phyloP scores from a whole-genome alignment of 352 stramenopile genomes.

The Pythium phragmitis region DNA sequence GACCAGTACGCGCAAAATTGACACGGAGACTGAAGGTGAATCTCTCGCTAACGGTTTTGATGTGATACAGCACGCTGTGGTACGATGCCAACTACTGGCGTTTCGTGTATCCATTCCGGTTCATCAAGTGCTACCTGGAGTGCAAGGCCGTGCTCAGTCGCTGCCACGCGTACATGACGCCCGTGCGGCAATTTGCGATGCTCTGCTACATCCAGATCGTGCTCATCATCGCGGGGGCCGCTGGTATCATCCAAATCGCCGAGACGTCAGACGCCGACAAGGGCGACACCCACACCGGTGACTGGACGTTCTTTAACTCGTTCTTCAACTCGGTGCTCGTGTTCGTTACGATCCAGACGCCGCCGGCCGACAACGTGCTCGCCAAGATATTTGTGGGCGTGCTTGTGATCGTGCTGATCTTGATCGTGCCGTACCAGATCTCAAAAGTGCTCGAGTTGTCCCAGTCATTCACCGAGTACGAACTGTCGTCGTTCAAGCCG shows the following conservation, averaged over 20 bases:
- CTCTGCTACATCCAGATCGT: slow-evolving; percentile 83
- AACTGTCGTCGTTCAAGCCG: slow-evolving; percentile 73
- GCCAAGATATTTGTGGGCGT: slow-evolving; percentile 80
- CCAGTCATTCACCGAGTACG: slow-evolving; percentile 69
- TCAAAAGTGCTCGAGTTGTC: slow-evolving; percentile 80
- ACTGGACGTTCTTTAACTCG: slow-evolving; percentile 89
- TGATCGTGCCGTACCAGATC: slow-evolving; percentile 86
- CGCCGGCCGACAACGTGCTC: slow-evolving; percentile 77
- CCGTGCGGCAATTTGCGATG: slow-evolving; percentile 75
- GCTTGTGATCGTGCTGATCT: slow-evolving; percentile 80
- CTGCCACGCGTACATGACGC: slow-evolving; percentile 78
- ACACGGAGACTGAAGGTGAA: neutral
- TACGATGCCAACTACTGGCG: slow-evolving; percentile 73
- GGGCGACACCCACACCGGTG: slow-evolving; percentile 53
- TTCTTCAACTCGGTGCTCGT: slow-evolving; percentile 89
- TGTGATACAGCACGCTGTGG: slow-evolving; percentile 61
- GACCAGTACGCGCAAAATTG: slow-evolving; percentile 54
- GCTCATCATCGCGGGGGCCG: slow-evolving; percentile 71
- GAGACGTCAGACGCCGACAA: slow-evolving; percentile 68
- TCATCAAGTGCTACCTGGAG: slow-evolving; percentile 81
- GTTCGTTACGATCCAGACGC: slow-evolving; percentile 86
- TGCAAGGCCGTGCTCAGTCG: slow-evolving; percentile 72
- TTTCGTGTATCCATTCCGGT: slow-evolving; percentile 83
- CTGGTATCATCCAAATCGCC: slow-evolving; percentile 82
- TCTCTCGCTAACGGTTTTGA: neutral